Conservation (phyloP, 2,329 filamentous ascomycete species). For the Monosporascus sp. region DNA sequence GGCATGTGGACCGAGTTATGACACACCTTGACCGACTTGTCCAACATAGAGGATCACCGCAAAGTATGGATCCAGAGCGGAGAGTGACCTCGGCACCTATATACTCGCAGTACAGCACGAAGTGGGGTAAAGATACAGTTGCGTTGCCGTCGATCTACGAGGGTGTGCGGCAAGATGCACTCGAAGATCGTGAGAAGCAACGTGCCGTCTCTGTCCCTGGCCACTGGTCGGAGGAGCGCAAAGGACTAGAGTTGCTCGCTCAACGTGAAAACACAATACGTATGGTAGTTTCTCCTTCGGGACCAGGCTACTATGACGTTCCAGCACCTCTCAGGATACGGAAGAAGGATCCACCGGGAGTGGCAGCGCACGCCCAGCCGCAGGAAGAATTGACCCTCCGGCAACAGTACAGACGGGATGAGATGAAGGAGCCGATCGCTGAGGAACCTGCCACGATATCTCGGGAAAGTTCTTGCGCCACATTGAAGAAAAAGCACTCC, state of each 20-base stretch:
- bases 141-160: constrained; percentile 46
- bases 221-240: constrained; percentile 23
- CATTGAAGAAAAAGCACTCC: constrained; percentile 40
- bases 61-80: constrained; percentile 31
- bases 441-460: constrained; percentile 14
- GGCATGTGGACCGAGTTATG: constrained; percentile 8
- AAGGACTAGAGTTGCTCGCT: constrained; percentile 39
- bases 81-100: constrained; percentile 48
- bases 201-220: constrained; percentile 44
- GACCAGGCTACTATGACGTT: constrained; percentile 25
- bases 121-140: constrained; percentile 29
- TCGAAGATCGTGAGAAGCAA: constrained; percentile 25
- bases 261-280: constrained; percentile 48
- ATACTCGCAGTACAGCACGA: constrained; percentile 35
- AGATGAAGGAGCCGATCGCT: constrained; percentile 1
- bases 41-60: constrained; percentile 5
- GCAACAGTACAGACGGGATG: constrained; percentile 23
- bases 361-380: constrained; percentile 5
- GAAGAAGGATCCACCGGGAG: constrained; percentile 28
- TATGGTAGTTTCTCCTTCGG: constrained; percentile 45
- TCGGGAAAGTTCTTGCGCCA: constrained; percentile 16
- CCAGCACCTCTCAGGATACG: constrained; percentile 37
- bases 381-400: constrained; percentile 15
- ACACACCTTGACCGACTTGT: constrained; percentile 13
- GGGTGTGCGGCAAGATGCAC: constrained; percentile 22